Evolutionary conservation across 495 filamentous ascomycete species (phyloP), one percentile per base, ranked within the genome.

Genomic region (Astrothelium macrocarpum): DNA sequence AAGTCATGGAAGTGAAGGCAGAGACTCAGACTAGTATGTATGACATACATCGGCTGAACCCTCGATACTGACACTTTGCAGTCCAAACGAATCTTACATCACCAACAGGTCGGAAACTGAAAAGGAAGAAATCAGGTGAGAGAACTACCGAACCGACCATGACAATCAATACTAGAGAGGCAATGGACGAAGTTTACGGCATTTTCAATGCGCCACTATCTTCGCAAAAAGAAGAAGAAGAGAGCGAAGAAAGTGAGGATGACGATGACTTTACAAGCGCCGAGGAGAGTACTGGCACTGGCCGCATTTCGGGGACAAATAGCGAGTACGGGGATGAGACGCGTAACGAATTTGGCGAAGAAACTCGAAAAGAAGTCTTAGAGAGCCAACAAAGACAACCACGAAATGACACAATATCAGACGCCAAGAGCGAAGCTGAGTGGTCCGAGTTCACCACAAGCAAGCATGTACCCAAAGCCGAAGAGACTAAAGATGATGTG

Each of bases 181-280:
- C 94, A 1, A 96, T 91, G 59, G 92, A 97, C 70, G 95, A 97
- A 66, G 97, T 98, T 59, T 95, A 97, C 73, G 90, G 89, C 65
- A 86, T 98, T 45, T 97, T 98, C 76, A 97, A 94, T 69, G 90
- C 95, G 56, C 93, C 95, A 9, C 73, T 96, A 53, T 84, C 89
- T 68, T 78, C 78, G 16, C 68, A 67, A 2, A 66, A 68, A 34
- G 71, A 78, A 20, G 73, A 70, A 26, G 59, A 59, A 11, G 72
- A 80, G 12, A 72, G 70, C 36, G 78, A 73, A 42, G 75, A 75
- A 34, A 80, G 78, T 39, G 80, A 83, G 66, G 81, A 82, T 67
- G 85, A 87, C 60, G 79, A 77, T 23, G 85, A 93, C 70, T 94
- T 90, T 70, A 90, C 88, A 0, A 92, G 87, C 66, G 90, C 83